Percentiles rank a stretch among this genome's conserved stretches.
phyloP scores from a whole-genome alignment of 228 moss, liverwort and hornwort species.

The Sphagnum magellanicum region DNA sequence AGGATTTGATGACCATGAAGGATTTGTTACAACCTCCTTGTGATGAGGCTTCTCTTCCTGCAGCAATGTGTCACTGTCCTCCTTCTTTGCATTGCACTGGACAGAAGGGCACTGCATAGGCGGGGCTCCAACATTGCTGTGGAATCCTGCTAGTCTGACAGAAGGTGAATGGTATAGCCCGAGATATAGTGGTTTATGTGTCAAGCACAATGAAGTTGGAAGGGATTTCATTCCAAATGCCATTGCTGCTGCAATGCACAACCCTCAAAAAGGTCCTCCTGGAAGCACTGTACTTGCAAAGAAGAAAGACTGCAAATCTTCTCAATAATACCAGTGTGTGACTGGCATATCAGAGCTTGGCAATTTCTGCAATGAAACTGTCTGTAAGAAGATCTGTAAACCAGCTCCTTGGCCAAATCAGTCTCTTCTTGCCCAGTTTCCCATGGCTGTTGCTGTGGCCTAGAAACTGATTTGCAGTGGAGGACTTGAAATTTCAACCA shows the following conservation, averaged over 20 bases:
- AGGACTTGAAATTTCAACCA: too few species aligned
- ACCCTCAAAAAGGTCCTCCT: too few species aligned
- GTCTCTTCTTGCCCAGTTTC: too few species aligned
- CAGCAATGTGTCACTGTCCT: conserved; percentile 12
- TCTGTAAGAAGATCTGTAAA: too few species aligned
- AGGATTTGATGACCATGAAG: conserved; percentile 7
- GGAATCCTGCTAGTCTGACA: conserved; percentile 8
- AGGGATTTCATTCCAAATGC: conserved; percentile 33
- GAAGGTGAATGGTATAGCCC: conserved; percentile 13
- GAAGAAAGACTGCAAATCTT: too few species aligned
- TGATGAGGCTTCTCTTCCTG: conserved; percentile 10
- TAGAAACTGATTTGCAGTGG: too few species aligned
- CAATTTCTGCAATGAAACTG: too few species aligned
- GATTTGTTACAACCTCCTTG: conserved; percentile 11
- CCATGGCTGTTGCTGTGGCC: too few species aligned
- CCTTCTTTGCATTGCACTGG: conserved; percentile 31
- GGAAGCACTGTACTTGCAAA: too few species aligned
- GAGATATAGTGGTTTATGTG: conserved; percentile 42
- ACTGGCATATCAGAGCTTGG: too few species aligned
- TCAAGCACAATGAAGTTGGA: conserved; percentile 7
- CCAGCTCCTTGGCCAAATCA: too few species aligned
- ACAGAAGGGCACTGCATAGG: conserved; percentile 4
- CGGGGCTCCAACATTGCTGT: background rate
- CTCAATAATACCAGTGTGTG: too few species aligned
- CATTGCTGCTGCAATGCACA: conserved; percentile 9